Evolutionary conservation across 345 rosid species (phyloP).

Genomic region (Toxicodendron radicans): DNA sequence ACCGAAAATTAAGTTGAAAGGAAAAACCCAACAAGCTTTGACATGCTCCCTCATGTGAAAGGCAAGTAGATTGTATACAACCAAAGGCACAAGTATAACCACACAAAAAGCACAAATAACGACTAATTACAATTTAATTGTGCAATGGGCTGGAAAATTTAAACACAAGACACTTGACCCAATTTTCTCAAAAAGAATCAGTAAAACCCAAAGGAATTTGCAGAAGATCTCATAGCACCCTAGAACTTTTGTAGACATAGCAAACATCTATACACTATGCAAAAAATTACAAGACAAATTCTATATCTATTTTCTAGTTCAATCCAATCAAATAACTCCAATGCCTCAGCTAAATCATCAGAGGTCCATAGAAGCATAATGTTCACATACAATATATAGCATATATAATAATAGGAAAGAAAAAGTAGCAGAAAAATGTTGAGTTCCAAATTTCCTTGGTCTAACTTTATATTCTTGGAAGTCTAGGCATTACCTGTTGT

Average conservation of each 20-base stretch:
- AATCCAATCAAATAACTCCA: background rate
- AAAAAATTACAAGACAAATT: background rate
- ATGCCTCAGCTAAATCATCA: background rate
- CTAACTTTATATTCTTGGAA: background rate
- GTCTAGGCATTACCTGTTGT: constrained; percentile 44
- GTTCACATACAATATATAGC: background rate
- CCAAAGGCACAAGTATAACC: no score
- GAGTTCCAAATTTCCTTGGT: background rate
- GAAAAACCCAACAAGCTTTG: no score
- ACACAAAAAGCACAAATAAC: no score
- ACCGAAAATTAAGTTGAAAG: no score
- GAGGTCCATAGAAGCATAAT: background rate
- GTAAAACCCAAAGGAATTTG: background rate
- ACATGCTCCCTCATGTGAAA: no score
- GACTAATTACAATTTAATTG: no score
- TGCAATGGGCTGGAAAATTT: no score
- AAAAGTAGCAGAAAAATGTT: background rate
- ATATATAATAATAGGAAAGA: background rate
- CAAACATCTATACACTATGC: background rate
- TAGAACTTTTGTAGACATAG: background rate
- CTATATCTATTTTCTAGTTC: background rate
- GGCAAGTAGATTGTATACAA: no score
- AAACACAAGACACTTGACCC: background rate
- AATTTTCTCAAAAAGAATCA: background rate
- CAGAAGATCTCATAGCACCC: background rate